Percentiles rank a stretch among this genome's conserved stretches.
Evolutionary conservation across 768 basidiomycete genomes (phyloP).

Genomic region (Leccinum subgranulosum): DNA sequence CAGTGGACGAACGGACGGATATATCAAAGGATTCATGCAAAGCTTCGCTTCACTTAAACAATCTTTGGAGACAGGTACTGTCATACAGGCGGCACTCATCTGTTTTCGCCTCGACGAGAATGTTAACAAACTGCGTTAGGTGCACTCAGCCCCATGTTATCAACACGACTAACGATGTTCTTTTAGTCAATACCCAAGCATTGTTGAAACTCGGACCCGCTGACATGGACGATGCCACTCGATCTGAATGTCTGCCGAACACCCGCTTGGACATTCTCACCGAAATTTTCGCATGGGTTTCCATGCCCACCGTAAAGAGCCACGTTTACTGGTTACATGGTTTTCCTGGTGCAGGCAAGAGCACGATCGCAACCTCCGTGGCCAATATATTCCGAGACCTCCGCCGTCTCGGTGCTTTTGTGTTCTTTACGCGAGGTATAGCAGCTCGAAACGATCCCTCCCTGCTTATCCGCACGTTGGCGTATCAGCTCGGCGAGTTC

Average conservation of each 20-base stretch:
- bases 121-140: slow-evolving; percentile 24
- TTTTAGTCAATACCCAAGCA: slow-evolving; percentile 18
- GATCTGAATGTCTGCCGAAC: slow-evolving; percentile 29
- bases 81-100: slow-evolving; percentile 24
- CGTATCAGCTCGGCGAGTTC: slow-evolving; percentile 33
- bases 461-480: slow-evolving; percentile 32
- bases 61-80: slow-evolving; percentile 25
- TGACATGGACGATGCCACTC: slow-evolving; percentile 27
- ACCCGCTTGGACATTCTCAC: slow-evolving; percentile 30
- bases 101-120: slow-evolving; percentile 30
- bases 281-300: slow-evolving; percentile 24
- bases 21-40: slow-evolving; percentile 18
- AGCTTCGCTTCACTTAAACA: slow-evolving; percentile 24
- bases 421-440: slow-evolving; percentile 34
- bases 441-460: slow-evolving; percentile 28
- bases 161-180: not conserved
- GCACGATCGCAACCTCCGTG: slow-evolving; percentile 34
- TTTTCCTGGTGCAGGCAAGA: slow-evolving; percentile 37
- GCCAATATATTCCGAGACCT: slow-evolving; percentile 32
- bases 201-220: slow-evolving; percentile 26
- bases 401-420: slow-evolving; percentile 35
- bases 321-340: slow-evolving; percentile 35
- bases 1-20: slow-evolving; percentile 20
- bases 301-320: slow-evolving; percentile 13
- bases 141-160: not conserved